Evolutionary conservation across 345 rosid species (phyloP), one percentile per base, ranked within the genome.

Genomic region (Acer negundo): DNA sequence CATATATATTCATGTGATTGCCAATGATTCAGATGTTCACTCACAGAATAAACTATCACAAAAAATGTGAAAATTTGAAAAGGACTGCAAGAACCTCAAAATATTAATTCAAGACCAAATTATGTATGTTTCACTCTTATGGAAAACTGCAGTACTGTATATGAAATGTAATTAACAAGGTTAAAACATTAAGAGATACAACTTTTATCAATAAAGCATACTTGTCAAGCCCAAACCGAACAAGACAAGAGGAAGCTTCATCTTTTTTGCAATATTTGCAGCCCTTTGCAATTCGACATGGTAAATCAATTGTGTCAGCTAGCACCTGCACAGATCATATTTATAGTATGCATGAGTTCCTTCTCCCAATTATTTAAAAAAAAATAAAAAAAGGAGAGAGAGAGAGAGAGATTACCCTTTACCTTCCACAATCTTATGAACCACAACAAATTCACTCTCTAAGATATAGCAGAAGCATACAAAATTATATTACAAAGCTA

Each of bases 231-330:
- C 96, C 97, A 86, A 93, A 94, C 66, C 94, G 92, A 83, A 97
- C 97, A 80, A 97, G 98, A 85, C 99, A 94, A 12, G 99, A 97
- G 67, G 99, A 84, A 78, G 97, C 98, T 87, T 97, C 91, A 69
- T 88, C 89, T 77, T 91, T 85, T 75, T 82, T 90, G 79, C 99
- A 97, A 85, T 94, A 93, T 81, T 86, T 97, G 89, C 99, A 97
- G 65, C 99, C 98, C 78, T 89, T 97, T 23, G 96, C 99, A 85
- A 94, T 93, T 72, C 99, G 98, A 89, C 99, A 94, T 7, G 99
- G 99, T 79, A 97, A 81, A 89, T 94, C 96, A 83, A 97, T 90
- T 20, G 87, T 76, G 78, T 97, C 99, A 70, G 99, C 98, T 61
- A 97, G 87, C 40, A 97, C 97, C 99, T 97, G 84, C 82, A 84